Percentiles rank a stretch among this genome's conserved stretches.
Evolutionary conservation across 495 filamentous ascomycete genomes (phyloP).

Genomic region (Podospora fimiseda): DNA sequence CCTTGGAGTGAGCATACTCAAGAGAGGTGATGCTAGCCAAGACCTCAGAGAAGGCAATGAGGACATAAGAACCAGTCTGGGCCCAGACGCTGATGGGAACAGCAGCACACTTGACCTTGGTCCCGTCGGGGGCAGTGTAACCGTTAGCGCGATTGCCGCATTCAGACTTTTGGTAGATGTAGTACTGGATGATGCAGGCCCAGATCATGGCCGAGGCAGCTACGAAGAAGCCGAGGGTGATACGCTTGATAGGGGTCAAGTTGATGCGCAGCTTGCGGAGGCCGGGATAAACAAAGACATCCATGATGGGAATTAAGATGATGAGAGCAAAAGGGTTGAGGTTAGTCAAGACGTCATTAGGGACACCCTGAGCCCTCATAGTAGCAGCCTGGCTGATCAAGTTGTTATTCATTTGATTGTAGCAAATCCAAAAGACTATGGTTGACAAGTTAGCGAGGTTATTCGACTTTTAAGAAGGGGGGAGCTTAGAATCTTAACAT

Average conservation of each 20-base stretch:
- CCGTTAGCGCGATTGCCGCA: constrained; percentile 51
- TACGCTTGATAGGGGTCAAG: constrained; percentile 68
- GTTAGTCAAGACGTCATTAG: constrained; percentile 75
- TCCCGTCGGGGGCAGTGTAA: not conserved
- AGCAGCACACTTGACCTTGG: constrained; percentile 12
- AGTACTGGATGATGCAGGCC: constrained; percentile 59
- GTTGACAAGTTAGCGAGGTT: too few relatives aligned
- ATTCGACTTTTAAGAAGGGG: not conserved
- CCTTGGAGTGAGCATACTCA: constrained; percentile 73
- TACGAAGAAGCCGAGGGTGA: constrained; percentile 60
- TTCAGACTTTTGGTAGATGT: constrained; percentile 58
- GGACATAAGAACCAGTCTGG: constrained; percentile 57
- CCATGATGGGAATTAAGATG: constrained; percentile 72
- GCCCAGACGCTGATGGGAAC: constrained; percentile 49
- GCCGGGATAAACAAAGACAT: constrained; percentile 61
- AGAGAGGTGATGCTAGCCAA: constrained; percentile 59
- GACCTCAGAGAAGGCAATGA: constrained; percentile 70
- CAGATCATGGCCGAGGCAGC: constrained; percentile 58
- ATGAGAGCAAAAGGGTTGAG: constrained; percentile 70
- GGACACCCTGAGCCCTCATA: constrained; percentile 63
- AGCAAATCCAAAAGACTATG: constrained; percentile 8
- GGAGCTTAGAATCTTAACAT: constrained; percentile 51
- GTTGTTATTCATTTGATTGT: constrained; percentile 49
- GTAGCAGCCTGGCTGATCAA: constrained; percentile 68
- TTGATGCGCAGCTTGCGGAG: constrained; percentile 57